Conservation (phyloP, 2,329 filamentous ascomycete species). For the Colletotrichum sp. region DNA sequence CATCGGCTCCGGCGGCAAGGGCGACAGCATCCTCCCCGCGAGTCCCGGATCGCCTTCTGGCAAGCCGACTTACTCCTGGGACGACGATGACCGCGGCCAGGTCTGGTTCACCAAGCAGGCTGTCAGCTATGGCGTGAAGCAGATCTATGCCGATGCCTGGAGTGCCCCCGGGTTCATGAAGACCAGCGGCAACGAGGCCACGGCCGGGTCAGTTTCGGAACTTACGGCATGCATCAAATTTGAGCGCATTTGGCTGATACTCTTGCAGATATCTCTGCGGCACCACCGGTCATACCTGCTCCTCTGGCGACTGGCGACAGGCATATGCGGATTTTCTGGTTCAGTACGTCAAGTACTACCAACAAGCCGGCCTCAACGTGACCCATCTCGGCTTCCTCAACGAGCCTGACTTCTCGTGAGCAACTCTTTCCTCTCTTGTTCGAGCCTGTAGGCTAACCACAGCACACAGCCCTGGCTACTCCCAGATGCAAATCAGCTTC, state of each 20-base stretch:
- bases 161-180: constrained; percentile 55
- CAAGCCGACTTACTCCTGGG: constrained; percentile 48
- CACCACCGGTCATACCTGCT: constrained; percentile 39
- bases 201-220: constrained; percentile 17
- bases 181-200: constrained; percentile 41
- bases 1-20: constrained; percentile 42
- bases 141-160: constrained; percentile 51
- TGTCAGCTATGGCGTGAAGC: constrained; percentile 38
- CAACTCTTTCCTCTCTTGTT: not conserved
- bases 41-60: constrained; percentile 46
- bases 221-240: not conserved
- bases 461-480: constrained; percentile 34
- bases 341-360: constrained; percentile 53
- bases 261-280: constrained; percentile 40
- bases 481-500: constrained; percentile 37
- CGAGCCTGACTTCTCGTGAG: constrained; percentile 21
- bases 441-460: not conserved
- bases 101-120: constrained; percentile 58
- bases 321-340: constrained; percentile 54
- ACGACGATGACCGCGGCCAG: constrained; percentile 53
- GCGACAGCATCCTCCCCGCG: constrained; percentile 45
- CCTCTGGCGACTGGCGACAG: constrained; percentile 49
- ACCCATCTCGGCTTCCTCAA: constrained; percentile 35
- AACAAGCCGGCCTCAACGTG: constrained; percentile 45
- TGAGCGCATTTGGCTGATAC: not conserved